Percentiles rank a stretch among this genome's conserved stretches.
These are phyloP conservation scores for Pichia membranifaciens DNA, from an alignment of 805 yeast species.

Conservation along the genomic window DNA sequence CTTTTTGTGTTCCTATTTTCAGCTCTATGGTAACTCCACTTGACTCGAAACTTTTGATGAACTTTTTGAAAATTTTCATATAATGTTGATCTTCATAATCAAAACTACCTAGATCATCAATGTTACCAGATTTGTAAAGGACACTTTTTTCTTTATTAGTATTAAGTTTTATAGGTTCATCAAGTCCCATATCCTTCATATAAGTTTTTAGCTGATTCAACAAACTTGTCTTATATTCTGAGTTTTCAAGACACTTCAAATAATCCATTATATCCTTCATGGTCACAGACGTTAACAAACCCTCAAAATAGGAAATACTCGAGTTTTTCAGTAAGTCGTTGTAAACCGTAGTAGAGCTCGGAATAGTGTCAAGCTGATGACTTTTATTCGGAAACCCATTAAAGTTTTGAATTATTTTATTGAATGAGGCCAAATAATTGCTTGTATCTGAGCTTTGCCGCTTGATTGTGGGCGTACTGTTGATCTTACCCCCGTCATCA, in stretches of 20 bases:
- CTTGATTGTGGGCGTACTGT: background rate
- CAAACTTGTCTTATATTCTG: slow-evolving; percentile 29
- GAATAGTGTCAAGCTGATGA: background rate
- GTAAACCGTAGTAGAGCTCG: too few species aligned
- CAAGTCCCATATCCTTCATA: slow-evolving; percentile 29
- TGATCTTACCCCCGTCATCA: background rate
- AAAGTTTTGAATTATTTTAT: slow-evolving; percentile 29
- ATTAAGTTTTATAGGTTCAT: slow-evolving; percentile 13
- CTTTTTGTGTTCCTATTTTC: slow-evolving; percentile 30
- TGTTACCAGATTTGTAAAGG: slow-evolving; percentile 20
- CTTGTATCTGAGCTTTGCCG: slow-evolving; percentile 12
- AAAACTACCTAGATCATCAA: slow-evolving; percentile 28
- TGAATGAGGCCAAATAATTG: slow-evolving; percentile 26
- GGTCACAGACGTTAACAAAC: slow-evolving; percentile 20
- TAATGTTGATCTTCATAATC: slow-evolving; percentile 30
- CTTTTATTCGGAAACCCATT: slow-evolving; percentile 19
- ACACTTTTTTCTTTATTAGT: slow-evolving; percentile 15
- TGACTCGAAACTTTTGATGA: slow-evolving; percentile 40
- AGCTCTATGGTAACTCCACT: slow-evolving; percentile 29
- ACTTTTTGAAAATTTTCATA: slow-evolving; percentile 36
- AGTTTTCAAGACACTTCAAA: slow-evolving; percentile 30
- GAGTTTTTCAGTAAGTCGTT: background rate
- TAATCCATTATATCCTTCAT: slow-evolving; percentile 32
- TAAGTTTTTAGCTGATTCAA: slow-evolving; percentile 34
- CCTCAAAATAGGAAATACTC: slow-evolving; percentile 12